phyloP scores from a whole-genome alignment of 2,329 filamentous ascomycete species.

The Scedosporium apiospermum region DNA sequence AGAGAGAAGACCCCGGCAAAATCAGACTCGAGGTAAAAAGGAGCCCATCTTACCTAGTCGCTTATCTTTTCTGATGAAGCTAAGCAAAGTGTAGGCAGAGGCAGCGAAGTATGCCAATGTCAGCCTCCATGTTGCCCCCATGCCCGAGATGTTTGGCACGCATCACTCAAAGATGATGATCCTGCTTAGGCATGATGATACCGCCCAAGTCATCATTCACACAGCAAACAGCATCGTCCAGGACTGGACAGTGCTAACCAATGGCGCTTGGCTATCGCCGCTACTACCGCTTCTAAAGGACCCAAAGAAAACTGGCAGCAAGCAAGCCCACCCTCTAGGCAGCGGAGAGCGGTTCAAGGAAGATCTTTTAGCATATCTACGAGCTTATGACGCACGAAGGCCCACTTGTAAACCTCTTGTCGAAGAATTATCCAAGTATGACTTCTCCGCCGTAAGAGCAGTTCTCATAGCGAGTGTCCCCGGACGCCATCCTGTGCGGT shows the following conservation, averaged over 20 bases:
- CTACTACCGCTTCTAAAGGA: conserved; percentile 42
- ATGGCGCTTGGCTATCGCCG: conserved; percentile 73
- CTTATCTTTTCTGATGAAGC: conserved; percentile 6
- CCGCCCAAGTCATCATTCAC: conserved; percentile 71
- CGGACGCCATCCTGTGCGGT: conserved; percentile 47
- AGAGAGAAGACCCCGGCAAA: conserved; percentile 53
- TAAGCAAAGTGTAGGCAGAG: conserved; percentile 38
- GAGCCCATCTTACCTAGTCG: not conserved
- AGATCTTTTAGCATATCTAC: conserved; percentile 65
- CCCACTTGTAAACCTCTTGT: conserved; percentile 45
- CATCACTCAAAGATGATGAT: conserved; percentile 85
- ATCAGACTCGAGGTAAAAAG: conserved; percentile 15
- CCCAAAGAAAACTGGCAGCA: not conserved
- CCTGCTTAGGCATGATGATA: conserved; percentile 67
- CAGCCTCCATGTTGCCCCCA: conserved; percentile 60
- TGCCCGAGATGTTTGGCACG: conserved; percentile 79
- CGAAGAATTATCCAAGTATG: conserved; percentile 47
- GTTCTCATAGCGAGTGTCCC: conserved; percentile 73
- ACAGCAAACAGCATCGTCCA: conserved; percentile 86
- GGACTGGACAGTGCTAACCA: conserved; percentile 84
- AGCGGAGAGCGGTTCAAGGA: conserved; percentile 63
- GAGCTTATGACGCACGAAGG: conserved; percentile 53
- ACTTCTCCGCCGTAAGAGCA: conserved; percentile 61
- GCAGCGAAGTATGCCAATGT: conserved; percentile 57
- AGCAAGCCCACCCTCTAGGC: conserved; percentile 29